Base-by-base conservation (phyloP, 441 rosid species). In the Francoa sonchifolia region DNA sequence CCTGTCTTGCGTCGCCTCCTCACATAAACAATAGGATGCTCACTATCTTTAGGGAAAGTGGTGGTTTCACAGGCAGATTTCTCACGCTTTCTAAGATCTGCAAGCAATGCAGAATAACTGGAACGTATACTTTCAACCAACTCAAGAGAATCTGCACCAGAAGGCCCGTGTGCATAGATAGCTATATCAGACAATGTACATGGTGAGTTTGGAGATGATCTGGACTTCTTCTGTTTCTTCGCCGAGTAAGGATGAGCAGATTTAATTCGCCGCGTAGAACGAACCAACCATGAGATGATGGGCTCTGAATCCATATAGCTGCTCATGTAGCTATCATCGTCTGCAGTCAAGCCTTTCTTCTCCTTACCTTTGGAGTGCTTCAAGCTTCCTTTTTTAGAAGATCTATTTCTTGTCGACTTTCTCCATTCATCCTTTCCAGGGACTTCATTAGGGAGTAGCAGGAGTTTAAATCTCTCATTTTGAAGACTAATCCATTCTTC, bases 401-500 rank as follows among this genome's bases (percentile, higher is more conserved):
- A 23, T 30, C 61, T 69, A 36, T 62, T 60, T 35, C 56, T 63
- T 32, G 59, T 34, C 46, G 77, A 57, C 50, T 68, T 71, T 55
- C 50, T 77, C 62, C 55, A 43, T n/a, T 30, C 68, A 41, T 39
- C 54, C 44, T 62, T 77, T 20, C 68, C 67, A 34, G 85, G 84
- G 58, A 73, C 78, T 66, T 89, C 98, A 58, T 75, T 41, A 26
- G 96, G 82, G 29, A 85, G 74, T 48, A 89, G 66, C 63, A 89
- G 57, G 46, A 89, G 75, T 62, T 89, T 89, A 54, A 85, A 79
- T 64, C 86, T 73, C 72, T 89, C 98, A 58, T 63, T 77, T 36
- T 61, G 76, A 32, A 89, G 77, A 52, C 68, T 54, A 25, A 89
- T 78, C 98, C 98, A 89, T 54, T 89, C 98, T 61, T 89, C 96